phyloP scores from a whole-genome alignment of 441 rosid genomes.

The Daphne laureola region DNA sequence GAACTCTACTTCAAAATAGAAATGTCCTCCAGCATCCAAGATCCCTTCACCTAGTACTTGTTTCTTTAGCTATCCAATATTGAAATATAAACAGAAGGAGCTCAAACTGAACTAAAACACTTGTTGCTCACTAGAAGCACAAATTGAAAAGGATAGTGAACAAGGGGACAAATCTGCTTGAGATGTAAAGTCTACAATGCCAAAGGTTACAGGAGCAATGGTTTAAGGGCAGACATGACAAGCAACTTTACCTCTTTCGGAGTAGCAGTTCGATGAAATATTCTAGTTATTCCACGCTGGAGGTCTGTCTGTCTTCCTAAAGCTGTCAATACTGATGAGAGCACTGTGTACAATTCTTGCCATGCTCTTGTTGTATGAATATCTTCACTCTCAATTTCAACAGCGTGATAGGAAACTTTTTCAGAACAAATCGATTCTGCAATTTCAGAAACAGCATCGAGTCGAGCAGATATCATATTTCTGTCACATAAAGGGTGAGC shows the following conservation, averaged over 20 bases:
- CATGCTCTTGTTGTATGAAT: slow-evolving; percentile 27
- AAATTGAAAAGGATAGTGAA: no score
- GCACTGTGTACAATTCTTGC: slow-evolving; percentile 42
- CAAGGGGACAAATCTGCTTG: no score
- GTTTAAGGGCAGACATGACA: background rate
- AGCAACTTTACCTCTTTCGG: slow-evolving; percentile 59
- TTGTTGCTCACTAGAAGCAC: no score
- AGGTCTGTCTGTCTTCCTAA: slow-evolving; percentile 79
- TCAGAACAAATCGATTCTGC: slow-evolving; percentile 63
- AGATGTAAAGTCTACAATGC: no score
- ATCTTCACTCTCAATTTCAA: slow-evolving; percentile 30
- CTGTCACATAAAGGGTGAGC: slow-evolving; percentile 79
- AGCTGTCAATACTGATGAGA: slow-evolving; percentile 65
- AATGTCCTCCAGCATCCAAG: no score
- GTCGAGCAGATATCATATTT: slow-evolving; percentile 81
- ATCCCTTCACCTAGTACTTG: no score
- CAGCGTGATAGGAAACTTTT: slow-evolving; percentile 31
- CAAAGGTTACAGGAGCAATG: no score
- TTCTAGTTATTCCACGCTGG: slow-evolving; percentile 94
- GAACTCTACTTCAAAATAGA: no score
- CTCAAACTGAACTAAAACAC: no score
- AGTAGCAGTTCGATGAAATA: slow-evolving; percentile 84
- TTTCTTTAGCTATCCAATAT: no score
- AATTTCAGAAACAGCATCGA: slow-evolving; percentile 96
- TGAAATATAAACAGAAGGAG: no score